Conservation (phyloP, 1,284 basidiomycete species). For the Pascua sp. region DNA sequence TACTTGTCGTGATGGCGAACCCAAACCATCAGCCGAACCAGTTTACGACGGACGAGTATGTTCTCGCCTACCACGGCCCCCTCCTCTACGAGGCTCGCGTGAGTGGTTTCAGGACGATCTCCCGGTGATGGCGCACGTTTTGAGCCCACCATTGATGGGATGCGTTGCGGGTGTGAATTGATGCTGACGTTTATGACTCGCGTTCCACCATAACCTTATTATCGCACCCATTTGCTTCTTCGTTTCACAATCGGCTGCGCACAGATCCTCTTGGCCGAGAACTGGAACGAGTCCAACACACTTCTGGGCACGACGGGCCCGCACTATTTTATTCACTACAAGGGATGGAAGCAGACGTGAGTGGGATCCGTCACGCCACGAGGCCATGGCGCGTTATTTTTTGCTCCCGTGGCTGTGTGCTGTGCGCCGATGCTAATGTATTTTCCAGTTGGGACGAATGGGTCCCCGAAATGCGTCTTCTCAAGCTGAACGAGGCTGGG, state of each 20-base stretch:
- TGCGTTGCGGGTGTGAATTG: conserved; percentile 1
- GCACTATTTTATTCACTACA: conserved; percentile 96
- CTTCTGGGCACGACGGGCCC: conserved; percentile 65
- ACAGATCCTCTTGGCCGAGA: conserved; percentile 72
- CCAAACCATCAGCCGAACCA: conserved; percentile 28
- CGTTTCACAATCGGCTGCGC: not conserved
- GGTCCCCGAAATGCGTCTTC: conserved; percentile 77
- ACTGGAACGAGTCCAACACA: conserved; percentile 67
- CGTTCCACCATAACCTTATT: not conserved
- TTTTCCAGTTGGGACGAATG: conserved; percentile 89
- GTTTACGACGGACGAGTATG: conserved; percentile 64
- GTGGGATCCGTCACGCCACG: conserved; percentile 42
- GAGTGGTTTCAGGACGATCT: conserved; percentile 24
- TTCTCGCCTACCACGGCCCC: conserved; percentile 90
- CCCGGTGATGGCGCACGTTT: conserved; percentile 8
- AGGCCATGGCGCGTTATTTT: not conserved
- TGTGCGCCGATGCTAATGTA: not conserved
- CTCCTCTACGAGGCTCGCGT: conserved; percentile 91
- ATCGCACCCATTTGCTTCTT: not conserved
- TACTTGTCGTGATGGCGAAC: conserved; percentile 17
- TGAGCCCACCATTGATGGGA: conserved; percentile 7
- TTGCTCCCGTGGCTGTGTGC: too few relatives aligned
- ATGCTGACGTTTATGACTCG: conserved; percentile 20
- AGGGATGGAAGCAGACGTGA: conserved; percentile 97
- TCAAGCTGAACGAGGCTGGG: conserved; percentile 84